Evolutionary conservation across 2,329 filamentous ascomycete genomes (phyloP), one percentile per base, ranked within the genome.

Genomic region (Cryphonectria radicalis): DNA sequence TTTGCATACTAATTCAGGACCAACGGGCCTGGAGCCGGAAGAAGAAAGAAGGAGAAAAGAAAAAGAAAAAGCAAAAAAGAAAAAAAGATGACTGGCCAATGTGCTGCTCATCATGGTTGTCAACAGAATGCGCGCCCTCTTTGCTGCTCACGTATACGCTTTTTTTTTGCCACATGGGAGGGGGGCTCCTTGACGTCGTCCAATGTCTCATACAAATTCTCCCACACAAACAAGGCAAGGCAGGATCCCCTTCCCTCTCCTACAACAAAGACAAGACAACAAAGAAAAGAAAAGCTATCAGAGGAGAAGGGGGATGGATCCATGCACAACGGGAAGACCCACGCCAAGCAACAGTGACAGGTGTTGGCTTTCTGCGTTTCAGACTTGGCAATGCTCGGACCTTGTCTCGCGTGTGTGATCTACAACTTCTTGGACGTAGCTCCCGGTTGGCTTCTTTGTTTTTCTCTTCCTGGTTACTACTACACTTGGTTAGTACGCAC

Each of bases 311-410:
- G 28, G 8, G 46, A 43, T 6, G 46, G 22, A n/a, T 8, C 53
- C 53, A 28, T 57, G n/a, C 53, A 28, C 6, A 37, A 28, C 63
- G 63, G 63, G 63, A 65, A 35, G 14, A 53, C 43, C 63, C 63
- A 65, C 53, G 63, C 63, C 63, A 65, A 65, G 63, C 46, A 50
- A n/a, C 42, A 19, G 42, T 65, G 40, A 65, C 63, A 40, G 64
- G 32, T 22, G 22, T 10, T 37, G 19, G 14, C 64, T 28, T 28
- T 14, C 50, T 42, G 43, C 46, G 64, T 66, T 66, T 66, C 64
- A 66, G 64, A 57, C 35, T 66, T 40, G 46, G 46, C 64, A 25
- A 6, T 14, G 32, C 60, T 63, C 32, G 37, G 19, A 42, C 59
- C 59, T 63, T 40, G 59, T 40, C 59, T 40, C 60, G n/a, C 19